phyloP scores from a whole-genome alignment of 371 early-diverging fungal genomes.

The Syncephalis plumigaleata region DNA sequence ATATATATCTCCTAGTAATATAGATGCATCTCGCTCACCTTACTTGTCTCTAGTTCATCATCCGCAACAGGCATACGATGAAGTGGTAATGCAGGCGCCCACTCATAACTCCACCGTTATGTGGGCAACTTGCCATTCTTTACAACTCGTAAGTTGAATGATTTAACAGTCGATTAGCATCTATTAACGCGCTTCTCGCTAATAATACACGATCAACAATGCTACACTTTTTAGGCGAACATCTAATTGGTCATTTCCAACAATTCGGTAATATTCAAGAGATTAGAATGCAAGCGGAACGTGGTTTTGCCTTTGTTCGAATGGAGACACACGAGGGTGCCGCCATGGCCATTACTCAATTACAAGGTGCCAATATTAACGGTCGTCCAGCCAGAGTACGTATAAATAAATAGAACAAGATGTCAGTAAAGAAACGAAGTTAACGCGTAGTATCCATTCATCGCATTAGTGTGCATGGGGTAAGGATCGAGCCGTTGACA shows the following conservation, averaged over 20 bases:
- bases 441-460: too few species aligned
- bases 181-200: neutral
- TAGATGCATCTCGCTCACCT: too few species aligned
- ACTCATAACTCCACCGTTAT: conserved; percentile 74
- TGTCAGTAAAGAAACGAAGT: neutral
- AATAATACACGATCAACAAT: conserved; percentile 3
- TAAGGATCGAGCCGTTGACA: conserved; percentile 45
- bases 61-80: conserved; percentile 42
- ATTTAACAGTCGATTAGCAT: neutral
- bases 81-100: conserved; percentile 51
- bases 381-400: conserved; percentile 54
- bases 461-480: conserved; percentile 91
- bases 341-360: conserved; percentile 58
- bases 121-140: conserved; percentile 69
- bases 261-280: conserved; percentile 58
- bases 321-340: conserved; percentile 82
- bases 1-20: neutral
- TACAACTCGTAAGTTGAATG: conserved; percentile 30
- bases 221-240: conserved; percentile 27
- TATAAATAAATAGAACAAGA: neutral
- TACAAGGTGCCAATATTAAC: conserved; percentile 50
- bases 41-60: too few species aligned
- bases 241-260: conserved; percentile 56
- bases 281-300: conserved; percentile 65
- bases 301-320: conserved; percentile 75